Conservation (phyloP, 345 rosid genomes). For the Conringia planisiliqua region DNA sequence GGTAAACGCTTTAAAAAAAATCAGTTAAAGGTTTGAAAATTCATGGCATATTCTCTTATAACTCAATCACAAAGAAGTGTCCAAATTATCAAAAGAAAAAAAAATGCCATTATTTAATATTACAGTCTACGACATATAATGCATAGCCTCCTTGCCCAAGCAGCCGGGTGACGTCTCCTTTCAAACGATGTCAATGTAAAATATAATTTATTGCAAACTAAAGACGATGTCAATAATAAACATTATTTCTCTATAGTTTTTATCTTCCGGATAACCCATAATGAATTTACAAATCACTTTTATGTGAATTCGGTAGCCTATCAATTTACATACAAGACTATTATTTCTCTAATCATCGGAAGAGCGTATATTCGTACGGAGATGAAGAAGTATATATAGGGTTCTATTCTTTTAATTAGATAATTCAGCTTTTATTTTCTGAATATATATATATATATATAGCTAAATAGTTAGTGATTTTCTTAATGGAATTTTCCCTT, state of each 20-base stretch:
- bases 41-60: constrained; percentile 4
- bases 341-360: neutral
- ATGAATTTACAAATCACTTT: neutral
- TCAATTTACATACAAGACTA: neutral
- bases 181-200: neutral
- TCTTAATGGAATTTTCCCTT: neutral
- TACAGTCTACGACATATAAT: neutral
- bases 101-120: neutral
- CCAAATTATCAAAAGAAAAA: neutral
- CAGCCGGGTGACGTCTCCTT: constrained; percentile 11
- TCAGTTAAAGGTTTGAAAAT: neutral
- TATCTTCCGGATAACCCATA: neutral
- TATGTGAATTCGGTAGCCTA: neutral
- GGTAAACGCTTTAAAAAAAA: neutral
- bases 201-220: neutral
- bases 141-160: constrained; percentile 13
- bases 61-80: neutral
- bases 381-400: neutral
- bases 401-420: neutral
- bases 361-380: neutral
- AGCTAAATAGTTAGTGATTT: neutral
- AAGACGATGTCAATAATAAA: too few species aligned
- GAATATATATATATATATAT: too few species aligned
- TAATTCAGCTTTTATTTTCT: neutral
- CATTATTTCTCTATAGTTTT: neutral